These are phyloP conservation scores for Tricladium varicosporioides DNA, from an alignment of 2,329 filamentous ascomycete species.

Conservation along the genomic window DNA sequence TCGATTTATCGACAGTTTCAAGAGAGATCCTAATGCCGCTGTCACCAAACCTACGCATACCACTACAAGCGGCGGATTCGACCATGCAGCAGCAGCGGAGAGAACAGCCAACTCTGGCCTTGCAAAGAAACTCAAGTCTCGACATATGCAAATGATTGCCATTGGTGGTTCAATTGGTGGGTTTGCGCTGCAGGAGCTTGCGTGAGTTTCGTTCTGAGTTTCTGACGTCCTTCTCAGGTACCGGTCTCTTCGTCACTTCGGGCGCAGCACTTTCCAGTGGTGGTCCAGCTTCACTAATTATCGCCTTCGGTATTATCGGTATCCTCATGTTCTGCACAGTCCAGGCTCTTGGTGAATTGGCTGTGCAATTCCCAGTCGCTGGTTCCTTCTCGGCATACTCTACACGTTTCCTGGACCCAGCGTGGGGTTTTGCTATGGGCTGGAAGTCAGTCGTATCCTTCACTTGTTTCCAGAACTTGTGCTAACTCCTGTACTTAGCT, in stretches of 20 bases:
- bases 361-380: constrained; percentile 86
- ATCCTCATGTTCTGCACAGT: constrained; percentile 83
- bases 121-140: constrained; percentile 51
- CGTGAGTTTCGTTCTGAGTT: constrained; percentile 41
- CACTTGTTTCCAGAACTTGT: not conserved
- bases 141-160: constrained; percentile 62
- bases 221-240: constrained; percentile 64
- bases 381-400: constrained; percentile 91
- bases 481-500: constrained; percentile 7
- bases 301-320: constrained; percentile 40
- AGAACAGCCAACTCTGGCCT: constrained; percentile 72
- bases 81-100: constrained; percentile 60
- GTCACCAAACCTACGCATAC: constrained; percentile 35
- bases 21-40: constrained; percentile 42
- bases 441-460: constrained; percentile 64
- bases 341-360: constrained; percentile 86
- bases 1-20: constrained; percentile 30
- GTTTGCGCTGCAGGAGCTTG: constrained; percentile 57
- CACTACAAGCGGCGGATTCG: constrained; percentile 41
- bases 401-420: constrained; percentile 88
- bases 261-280: constrained; percentile 30
- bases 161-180: constrained; percentile 27
- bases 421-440: constrained; percentile 92
- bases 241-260: constrained; percentile 67
- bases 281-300: constrained; percentile 34